Evolutionary conservation across 768 basidiomycete genomes (phyloP), one percentile per base, ranked within the genome.

Genomic region (Boletus sensibilis): DNA sequence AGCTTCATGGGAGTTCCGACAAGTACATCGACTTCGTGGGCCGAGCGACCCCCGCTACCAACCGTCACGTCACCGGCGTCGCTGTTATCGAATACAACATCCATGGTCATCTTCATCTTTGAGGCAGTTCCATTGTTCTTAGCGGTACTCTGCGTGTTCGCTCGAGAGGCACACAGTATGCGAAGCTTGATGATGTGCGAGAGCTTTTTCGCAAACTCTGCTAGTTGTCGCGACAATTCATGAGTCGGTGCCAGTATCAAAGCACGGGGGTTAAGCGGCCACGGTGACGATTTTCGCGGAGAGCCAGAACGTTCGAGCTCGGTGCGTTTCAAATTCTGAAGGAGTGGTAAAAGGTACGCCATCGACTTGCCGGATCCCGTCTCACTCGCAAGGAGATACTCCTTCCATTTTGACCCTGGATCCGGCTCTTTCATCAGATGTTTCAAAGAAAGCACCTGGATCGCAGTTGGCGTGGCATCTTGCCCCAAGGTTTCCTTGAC

Each of bases 331-430:
- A 95, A 76, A 59, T 80, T 75, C 60, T 95, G 89, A 2, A 96
- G 77, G 52, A 95, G 71, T 0, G 94, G 94, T 6, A 95, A 79
- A 41, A 95, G 81, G 70, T 94, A 96, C 1, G 94, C 94, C 29
- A 95, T 82, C 2, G 90, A 93, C 74, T 96, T 96, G 1, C 93
- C 94, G 0, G 92, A 93, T 16, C 94, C 94, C 0, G 92, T 96
- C 71, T 95, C 93, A 0, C 89, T 87, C 0, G 92, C 94, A 1
- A 96, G 78, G 7, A 96, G 80, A 60, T 80, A 86, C 46, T 84
- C 76, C 44, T 56, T 71, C 63, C 56, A 60, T 27, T 51, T 63
- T 14, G 58, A 37, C 35, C 50, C 63, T 16, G 42, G 31, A 34
- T 57, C 50, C 23, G 64, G 49, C 46, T 46, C 53, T 7, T 74